phyloP scores from a whole-genome alignment of 345 rosid genomes.

The thale cress (Arabidopsis thaliana) region DNA sequence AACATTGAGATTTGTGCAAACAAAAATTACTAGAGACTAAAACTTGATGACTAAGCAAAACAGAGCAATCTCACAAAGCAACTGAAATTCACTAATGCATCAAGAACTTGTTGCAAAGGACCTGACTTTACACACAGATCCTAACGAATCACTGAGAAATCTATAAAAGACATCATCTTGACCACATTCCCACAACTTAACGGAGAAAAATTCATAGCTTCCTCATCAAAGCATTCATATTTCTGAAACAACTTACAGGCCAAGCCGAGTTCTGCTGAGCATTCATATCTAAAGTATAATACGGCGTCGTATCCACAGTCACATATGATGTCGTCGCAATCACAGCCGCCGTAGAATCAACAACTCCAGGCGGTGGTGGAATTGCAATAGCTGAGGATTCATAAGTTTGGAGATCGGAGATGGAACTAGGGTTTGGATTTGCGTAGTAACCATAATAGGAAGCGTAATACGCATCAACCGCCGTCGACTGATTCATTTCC shows the following conservation, averaged over 20 bases:
- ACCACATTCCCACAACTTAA: not conserved
- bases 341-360: not conserved
- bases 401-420: not conserved
- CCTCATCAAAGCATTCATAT: too few relatives aligned
- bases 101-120: constrained; percentile 12
- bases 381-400: not conserved
- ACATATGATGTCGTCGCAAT: not conserved
- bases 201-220: too few relatives aligned
- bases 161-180: not conserved
- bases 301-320: constrained; percentile 28
- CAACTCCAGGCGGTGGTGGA: constrained; percentile 48
- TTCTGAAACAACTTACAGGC: not conserved
- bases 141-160: not conserved
- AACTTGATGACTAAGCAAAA: not conserved
- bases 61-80: not conserved
- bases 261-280: constrained; percentile 40
- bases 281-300: constrained; percentile 34
- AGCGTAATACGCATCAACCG: constrained; percentile 20
- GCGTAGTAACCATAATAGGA: constrained; percentile 29
- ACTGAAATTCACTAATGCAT: not conserved
- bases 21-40: too few relatives aligned
- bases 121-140: not conserved
- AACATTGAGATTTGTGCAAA: too few relatives aligned
- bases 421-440: constrained; percentile 17
- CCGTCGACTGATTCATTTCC: constrained; percentile 8